These are phyloP conservation scores for Mycena amicta DNA, from an alignment of 768 basidiomycete genomes.

Conservation along the genomic window DNA sequence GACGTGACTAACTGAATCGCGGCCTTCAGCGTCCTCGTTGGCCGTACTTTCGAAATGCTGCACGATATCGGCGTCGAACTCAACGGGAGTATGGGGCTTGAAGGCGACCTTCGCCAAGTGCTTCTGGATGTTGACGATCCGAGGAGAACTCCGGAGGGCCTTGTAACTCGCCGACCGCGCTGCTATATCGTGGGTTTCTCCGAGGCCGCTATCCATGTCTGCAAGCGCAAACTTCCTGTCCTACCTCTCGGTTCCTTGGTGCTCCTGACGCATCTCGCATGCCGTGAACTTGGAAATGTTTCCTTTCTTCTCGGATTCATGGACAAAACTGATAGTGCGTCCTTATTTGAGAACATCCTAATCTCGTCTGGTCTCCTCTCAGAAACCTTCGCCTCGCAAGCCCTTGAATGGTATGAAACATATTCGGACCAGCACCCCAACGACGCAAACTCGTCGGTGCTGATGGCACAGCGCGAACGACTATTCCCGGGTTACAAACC, in stretches of 20 bases:
- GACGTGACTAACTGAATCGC: no score
- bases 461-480: neutral
- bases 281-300: neutral
- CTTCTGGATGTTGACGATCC: neutral
- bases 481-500: neutral
- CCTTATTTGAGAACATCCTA: neutral
- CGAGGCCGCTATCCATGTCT: neutral
- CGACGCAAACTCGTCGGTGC: neutral
- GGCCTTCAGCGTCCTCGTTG: slow-evolving; percentile 2
- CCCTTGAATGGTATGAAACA: neutral
- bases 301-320: neutral
- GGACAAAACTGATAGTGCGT: neutral
- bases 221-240: slow-evolving; percentile 1
- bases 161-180: neutral
- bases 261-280: neutral
- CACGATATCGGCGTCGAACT: no score
- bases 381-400: no score
- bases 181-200: slow-evolving; percentile 11
- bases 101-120: slow-evolving; percentile 2
- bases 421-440: neutral
- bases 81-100: slow-evolving; percentile 1
- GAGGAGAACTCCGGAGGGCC: neutral
- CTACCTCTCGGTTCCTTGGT: neutral
- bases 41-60: slow-evolving; percentile 7
- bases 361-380: neutral